Base-by-base conservation (phyloP, 2,329 filamentous ascomycete genomes). In the Fusarium pseudonygamai region DNA sequence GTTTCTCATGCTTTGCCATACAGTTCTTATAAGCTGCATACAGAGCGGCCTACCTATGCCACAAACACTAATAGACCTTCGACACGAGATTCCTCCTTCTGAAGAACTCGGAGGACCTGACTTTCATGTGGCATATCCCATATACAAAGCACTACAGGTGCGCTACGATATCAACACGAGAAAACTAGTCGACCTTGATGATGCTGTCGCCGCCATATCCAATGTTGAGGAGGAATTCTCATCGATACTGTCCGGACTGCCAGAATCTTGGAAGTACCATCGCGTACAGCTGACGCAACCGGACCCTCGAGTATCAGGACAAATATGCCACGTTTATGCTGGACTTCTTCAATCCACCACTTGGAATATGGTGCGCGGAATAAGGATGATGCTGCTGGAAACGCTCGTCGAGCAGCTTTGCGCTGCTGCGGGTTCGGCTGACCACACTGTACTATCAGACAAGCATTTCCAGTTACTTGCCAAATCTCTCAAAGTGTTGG, bases 1-100 rank as follows among this genome's bases (percentile, higher is more conserved):
- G 85, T 89, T 89, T 74, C 81, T 86, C 62, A 87, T 88, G 84
- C 81, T 89, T 36, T 86, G 83, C 37, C 84, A 88, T 61, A 85
- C 83, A 60, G 82, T 87, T 39, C 80, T 88, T 65, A 85, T 89
- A 68, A 86, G 84, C 72, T 88, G 87, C 75, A 83, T 88, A 32
- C 86, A 88, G 69, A 83, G 83, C 57, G 83, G 84, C 39, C 78
- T 85, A 34, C 83, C 85, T 18, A 84, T 89, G 80, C 87, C 87
- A 8, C 74, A 81, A n/a, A 78, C 82, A 39, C 80, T 89, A 65
- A 79, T 85, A 36, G 81, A 86, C 30, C 84, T 89, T 47, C 83
- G 86, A 55, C 77, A 80, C 30, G 82, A 86, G 55, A 82, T 87
- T 46, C 77, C 78, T 20, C 78, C 81, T 47, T 77, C 80, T 10